phyloP scores from a whole-genome alignment of 352 stramenopile genomes.

The Phytophthora hybrid region DNA sequence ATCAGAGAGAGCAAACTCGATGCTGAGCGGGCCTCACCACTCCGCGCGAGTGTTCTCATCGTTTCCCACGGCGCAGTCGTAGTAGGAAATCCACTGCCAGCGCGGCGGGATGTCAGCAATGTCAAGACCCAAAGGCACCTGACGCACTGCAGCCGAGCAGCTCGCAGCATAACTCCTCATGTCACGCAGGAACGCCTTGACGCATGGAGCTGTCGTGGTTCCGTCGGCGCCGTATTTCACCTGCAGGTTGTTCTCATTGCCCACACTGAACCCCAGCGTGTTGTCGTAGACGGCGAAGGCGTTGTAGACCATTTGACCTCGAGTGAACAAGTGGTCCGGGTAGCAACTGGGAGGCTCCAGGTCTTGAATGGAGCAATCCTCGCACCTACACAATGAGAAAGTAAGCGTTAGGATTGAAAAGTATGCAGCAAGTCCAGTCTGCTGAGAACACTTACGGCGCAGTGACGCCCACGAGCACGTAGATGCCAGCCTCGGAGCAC shows the following conservation, averaged over 20 bases:
- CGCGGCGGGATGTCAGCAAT: constrained; percentile 68
- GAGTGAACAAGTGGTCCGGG: constrained; percentile 57
- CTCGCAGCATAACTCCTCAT: constrained; percentile 56
- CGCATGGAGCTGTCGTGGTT: constrained; percentile 58
- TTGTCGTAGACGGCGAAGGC: constrained; percentile 83
- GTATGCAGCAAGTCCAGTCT: background rate
- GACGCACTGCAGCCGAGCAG: constrained; percentile 49
- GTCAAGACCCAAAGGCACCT: constrained; percentile 69
- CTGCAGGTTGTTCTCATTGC: constrained; percentile 69
- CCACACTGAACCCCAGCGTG: constrained; percentile 66
- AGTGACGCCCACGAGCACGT: constrained; percentile 74
- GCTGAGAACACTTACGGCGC: constrained; percentile 43
- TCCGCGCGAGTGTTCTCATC: constrained; percentile 66
- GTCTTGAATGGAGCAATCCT: constrained; percentile 65
- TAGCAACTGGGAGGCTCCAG: constrained; percentile 59
- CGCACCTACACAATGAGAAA: constrained; percentile 37
- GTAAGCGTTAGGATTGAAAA: background rate
- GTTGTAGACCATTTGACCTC: constrained; percentile 74
- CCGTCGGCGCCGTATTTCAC: constrained; percentile 40
- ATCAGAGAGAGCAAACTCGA: background rate
- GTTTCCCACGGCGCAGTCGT: constrained; percentile 63
- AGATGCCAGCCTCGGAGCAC: constrained; percentile 72
- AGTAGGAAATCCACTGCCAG: constrained; percentile 67
- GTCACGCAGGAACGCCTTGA: constrained; percentile 75
- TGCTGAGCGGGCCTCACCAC: constrained; percentile 30